Evolutionary conservation across 257 asterid genomes (phyloP).

Genomic region (Salvia miltiorrhiza): DNA sequence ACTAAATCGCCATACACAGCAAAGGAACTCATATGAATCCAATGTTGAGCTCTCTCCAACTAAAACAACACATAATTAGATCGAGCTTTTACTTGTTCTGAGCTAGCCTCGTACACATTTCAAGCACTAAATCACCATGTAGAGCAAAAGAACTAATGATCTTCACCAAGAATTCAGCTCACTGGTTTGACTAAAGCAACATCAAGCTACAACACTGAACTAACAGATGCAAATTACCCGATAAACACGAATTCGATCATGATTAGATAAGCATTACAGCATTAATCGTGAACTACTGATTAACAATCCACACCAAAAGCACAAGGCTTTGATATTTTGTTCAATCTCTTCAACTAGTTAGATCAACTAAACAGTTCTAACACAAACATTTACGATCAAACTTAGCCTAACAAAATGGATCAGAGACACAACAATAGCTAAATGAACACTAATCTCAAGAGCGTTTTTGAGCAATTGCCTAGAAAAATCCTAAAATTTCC

Average conservation of each 20-base stretch:
- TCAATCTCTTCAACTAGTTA: neutral
- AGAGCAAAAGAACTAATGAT: neutral
- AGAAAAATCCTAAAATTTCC: neutral
- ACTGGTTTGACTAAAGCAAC: neutral
- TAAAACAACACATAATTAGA: neutral
- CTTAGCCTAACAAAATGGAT: conserved; percentile 11
- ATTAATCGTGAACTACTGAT: neutral
- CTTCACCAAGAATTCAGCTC: conserved; percentile 7
- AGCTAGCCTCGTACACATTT: neutral
- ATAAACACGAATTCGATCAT: neutral
- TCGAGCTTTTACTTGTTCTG: neutral
- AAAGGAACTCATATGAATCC: neutral
- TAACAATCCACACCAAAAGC: conserved; percentile 8
- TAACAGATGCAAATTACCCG: neutral
- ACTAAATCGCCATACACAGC: neutral
- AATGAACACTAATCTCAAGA: neutral
- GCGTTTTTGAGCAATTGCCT: neutral
- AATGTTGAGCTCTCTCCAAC: neutral
- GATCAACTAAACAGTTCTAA: conserved; percentile 10
- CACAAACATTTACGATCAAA: neutral
- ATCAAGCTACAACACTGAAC: neutral
- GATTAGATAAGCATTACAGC: neutral
- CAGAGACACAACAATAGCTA: conserved; percentile 13
- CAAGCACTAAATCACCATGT: neutral
- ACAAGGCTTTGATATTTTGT: conserved; percentile 1